Evolutionary conservation across 2,329 filamentous ascomycete species (phyloP).

Genomic region (Ampelomyces quisqualis): DNA sequence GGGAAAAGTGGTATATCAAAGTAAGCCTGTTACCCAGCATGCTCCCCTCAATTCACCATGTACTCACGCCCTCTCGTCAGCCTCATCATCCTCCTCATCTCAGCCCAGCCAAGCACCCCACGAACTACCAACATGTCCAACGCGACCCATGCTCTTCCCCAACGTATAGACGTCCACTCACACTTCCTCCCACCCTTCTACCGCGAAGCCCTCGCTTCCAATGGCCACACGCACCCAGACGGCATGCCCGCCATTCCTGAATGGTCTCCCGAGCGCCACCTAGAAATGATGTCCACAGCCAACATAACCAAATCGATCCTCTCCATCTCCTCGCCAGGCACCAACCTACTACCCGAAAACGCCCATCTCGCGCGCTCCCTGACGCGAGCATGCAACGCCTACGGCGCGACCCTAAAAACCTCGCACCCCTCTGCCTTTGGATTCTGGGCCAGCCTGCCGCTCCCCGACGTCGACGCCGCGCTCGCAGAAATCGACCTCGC

Average conservation of each 20-base stretch:
- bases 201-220: constrained; percentile 42
- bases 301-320: constrained; percentile 56
- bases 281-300: constrained; percentile 53
- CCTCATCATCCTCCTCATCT: constrained; percentile 1
- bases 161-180: constrained; percentile 52
- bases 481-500: constrained; percentile 52
- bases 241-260: constrained; percentile 53
- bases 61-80: background rate
- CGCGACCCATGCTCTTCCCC: constrained; percentile 18
- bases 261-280: constrained; percentile 52
- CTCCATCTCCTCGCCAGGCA: constrained; percentile 57
- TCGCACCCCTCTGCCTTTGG: constrained; percentile 48
- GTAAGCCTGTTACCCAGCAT: background rate
- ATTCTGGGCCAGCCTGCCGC: constrained; percentile 56
- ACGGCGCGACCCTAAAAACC: constrained; percentile 45
- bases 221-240: constrained; percentile 50
- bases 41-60: background rate
- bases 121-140: constrained; percentile 17
- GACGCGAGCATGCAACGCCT: constrained; percentile 46
- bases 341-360: constrained; percentile 48
- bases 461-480: constrained; percentile 52
- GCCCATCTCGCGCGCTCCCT: constrained; percentile 41
- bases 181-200: constrained; percentile 52
- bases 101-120: background rate
- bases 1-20: background rate